A percentile compares a stretch with the other conserved stretches of the same genome.
Conservation (phyloP, 2,329 filamentous ascomycete species). For the Pseudogymnoascus sp. region DNA sequence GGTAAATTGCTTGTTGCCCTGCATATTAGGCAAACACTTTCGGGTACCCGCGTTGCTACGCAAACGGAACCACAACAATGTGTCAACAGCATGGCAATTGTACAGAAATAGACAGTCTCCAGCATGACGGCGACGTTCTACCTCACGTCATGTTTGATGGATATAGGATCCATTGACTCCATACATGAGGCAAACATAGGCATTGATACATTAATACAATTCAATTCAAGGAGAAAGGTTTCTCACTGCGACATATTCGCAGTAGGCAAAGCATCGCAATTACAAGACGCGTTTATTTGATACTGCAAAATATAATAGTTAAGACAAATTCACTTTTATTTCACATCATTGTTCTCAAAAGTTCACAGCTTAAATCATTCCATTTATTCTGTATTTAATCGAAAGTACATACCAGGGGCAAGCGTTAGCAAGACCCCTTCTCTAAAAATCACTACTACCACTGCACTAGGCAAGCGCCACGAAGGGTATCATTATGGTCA, state of each 20-base stretch:
- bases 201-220: neutral
- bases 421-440: neutral
- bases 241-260: too few relatives aligned
- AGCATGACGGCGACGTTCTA: neutral
- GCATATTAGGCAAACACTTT: neutral
- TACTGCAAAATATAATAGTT: neutral
- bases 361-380: neutral
- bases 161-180: neutral
- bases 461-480: slow-evolving; percentile 6
- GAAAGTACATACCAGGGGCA: neutral
- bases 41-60: neutral
- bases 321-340: neutral
- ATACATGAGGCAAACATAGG: neutral
- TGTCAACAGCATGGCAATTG: neutral
- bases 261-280: neutral
- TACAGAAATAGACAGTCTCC: neutral
- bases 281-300: neutral
- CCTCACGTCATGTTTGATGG: neutral
- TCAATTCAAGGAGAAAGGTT: too few relatives aligned
- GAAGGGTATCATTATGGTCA: slow-evolving; percentile 7
- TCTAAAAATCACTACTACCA: slow-evolving; percentile 5
- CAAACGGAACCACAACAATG: slow-evolving; percentile 1
- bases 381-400: slow-evolving; percentile 2
- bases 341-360: neutral
- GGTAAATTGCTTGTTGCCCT: neutral